phyloP scores from a whole-genome alignment of 805 yeast genomes.

The Metschnikowia noctiluminum region DNA sequence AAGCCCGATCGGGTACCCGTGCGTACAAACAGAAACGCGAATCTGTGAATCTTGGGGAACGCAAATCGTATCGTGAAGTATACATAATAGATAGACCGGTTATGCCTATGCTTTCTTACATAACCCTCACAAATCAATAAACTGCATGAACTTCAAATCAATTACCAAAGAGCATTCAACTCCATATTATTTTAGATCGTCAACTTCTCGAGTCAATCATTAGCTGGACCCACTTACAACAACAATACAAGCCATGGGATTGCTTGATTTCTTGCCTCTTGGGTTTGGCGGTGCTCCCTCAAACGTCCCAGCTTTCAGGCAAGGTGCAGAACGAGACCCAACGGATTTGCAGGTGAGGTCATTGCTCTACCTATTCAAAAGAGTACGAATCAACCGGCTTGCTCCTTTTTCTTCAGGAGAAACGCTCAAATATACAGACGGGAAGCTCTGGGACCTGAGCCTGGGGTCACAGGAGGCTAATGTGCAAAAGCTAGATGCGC shows the following conservation, averaged over 20 bases:
- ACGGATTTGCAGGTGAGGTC: constrained; percentile 62
- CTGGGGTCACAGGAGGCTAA: background rate
- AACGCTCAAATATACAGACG: constrained; percentile 18
- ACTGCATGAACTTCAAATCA: background rate
- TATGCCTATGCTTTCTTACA: background rate
- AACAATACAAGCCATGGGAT: constrained; percentile 4
- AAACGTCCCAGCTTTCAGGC: constrained; percentile 1
- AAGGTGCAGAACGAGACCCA: constrained; percentile 21
- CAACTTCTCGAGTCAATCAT: no score
- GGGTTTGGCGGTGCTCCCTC: background rate
- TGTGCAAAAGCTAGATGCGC: constrained; percentile 46
- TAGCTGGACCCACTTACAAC: background rate
- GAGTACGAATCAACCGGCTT: constrained; percentile 44
- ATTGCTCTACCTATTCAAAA: constrained; percentile 52
- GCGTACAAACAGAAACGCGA: constrained; percentile 5
- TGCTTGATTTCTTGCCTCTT: constrained; percentile 9
- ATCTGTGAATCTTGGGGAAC: background rate
- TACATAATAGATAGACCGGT: no score
- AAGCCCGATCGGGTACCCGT: constrained; percentile 1
- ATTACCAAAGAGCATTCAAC: no score
- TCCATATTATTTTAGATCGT: no score
- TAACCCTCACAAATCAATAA: background rate
- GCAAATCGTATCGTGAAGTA: background rate
- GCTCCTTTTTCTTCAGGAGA: constrained; percentile 38
- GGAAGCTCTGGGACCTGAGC: constrained; percentile 16